Conservation (phyloP, 768 basidiomycete species). For the Lentinula raphanica region DNA sequence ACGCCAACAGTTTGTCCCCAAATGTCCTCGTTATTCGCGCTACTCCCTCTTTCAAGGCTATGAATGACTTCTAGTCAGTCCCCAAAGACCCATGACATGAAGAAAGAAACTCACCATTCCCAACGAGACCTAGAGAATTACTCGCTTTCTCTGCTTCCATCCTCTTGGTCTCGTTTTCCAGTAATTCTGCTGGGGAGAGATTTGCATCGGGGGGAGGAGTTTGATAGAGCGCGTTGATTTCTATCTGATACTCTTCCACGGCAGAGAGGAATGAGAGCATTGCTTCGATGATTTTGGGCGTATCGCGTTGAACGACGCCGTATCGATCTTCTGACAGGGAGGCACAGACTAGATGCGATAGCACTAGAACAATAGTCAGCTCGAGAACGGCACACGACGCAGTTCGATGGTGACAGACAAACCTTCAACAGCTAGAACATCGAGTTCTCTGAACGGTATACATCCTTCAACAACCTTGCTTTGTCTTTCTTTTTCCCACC, state of each 20-base stretch:
- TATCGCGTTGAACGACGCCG: slow-evolving; percentile 81
- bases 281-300: slow-evolving; percentile 76
- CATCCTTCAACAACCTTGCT: slow-evolving; percentile 48
- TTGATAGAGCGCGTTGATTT: slow-evolving; percentile 39
- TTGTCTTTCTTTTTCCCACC: slow-evolving; percentile 57
- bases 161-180: slow-evolving; percentile 31
- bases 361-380: slow-evolving; percentile 32
- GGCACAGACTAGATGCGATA: slow-evolving; percentile 62
- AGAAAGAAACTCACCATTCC: slow-evolving; percentile 49
- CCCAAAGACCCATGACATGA: not conserved
- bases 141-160: slow-evolving; percentile 52
- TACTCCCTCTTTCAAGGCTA: slow-evolving; percentile 65
- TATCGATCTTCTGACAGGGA: slow-evolving; percentile 78
- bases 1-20: slow-evolving; percentile 67
- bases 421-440: slow-evolving; percentile 63
- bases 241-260: slow-evolving; percentile 58
- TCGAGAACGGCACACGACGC: too few species aligned
- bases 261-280: slow-evolving; percentile 61
- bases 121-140: slow-evolving; percentile 47
- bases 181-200: slow-evolving; percentile 28
- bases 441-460: slow-evolving; percentile 58
- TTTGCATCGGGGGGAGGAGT: slow-evolving; percentile 31
- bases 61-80: not conserved
- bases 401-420: slow-evolving; percentile 7
- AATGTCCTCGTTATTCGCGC: slow-evolving; percentile 67